phyloP scores from a whole-genome alignment of 768 basidiomycete species.

The Lanmaoa rubissima region DNA sequence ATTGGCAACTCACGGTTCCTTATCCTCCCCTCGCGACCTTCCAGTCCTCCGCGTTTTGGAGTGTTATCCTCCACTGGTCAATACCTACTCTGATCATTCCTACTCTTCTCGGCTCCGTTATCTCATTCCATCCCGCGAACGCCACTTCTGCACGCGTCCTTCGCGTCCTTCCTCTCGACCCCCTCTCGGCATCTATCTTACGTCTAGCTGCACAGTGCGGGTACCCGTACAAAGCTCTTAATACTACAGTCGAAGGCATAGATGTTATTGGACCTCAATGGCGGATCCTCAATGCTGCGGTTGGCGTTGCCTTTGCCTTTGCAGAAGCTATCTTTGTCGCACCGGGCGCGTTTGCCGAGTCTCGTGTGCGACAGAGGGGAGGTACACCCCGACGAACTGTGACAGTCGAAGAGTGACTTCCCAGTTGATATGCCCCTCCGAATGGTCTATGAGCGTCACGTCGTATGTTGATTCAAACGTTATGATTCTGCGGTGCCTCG shows the following conservation, averaged over 20 bases:
- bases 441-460: background rate
- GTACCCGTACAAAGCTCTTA: slow-evolving; percentile 46
- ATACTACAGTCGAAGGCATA: slow-evolving; percentile 34
- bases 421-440: background rate
- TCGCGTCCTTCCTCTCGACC: slow-evolving; percentile 44
- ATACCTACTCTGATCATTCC: slow-evolving; percentile 63
- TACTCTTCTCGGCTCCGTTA: slow-evolving; percentile 50
- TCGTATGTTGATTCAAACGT: slow-evolving; percentile 1
- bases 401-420: slow-evolving; percentile 21
- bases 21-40: slow-evolving; percentile 51
- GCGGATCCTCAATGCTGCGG: slow-evolving; percentile 53
- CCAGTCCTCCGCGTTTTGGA: slow-evolving; percentile 48
- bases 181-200: slow-evolving; percentile 61
- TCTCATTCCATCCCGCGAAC: slow-evolving; percentile 58
- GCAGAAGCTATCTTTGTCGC: slow-evolving; percentile 59
- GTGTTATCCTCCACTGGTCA: slow-evolving; percentile 58
- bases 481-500: background rate
- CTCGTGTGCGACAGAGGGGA: slow-evolving; percentile 24
- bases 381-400: slow-evolving; percentile 23
- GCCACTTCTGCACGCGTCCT: slow-evolving; percentile 22
- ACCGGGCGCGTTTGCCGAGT: slow-evolving; percentile 39
- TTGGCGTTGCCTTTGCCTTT: slow-evolving; percentile 64
- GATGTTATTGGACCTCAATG: slow-evolving; percentile 56
- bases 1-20: slow-evolving; percentile 31
- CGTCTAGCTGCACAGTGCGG: slow-evolving; percentile 58